Base-by-base conservation (phyloP, 345 rosid species). In the Laguncularia racemosa region DNA sequence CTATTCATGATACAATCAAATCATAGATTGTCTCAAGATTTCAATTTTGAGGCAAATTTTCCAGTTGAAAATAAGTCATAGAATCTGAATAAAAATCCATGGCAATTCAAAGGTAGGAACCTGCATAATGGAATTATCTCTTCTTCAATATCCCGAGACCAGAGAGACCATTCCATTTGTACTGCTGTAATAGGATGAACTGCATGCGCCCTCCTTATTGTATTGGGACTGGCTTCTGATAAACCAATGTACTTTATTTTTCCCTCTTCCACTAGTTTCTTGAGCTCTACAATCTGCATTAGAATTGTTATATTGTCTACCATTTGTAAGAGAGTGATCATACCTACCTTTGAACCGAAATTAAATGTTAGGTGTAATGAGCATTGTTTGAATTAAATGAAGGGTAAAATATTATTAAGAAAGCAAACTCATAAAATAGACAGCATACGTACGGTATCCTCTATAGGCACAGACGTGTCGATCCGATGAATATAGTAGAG, bases 81-180 rank as follows among this genome's bases (percentile, higher is more conserved):
- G n/a, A n/a, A n/a, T n/a, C n/a, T n/a, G n/a, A n/a, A n/a, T n/a
- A n/a, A n/a, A n/a, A n/a, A n/a, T n/a, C n/a, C n/a, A n/a, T n/a
- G n/a, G n/a, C n/a, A n/a, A n/a, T 6, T 33, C 9, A 33, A 33
- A 33, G 7, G 40, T n/a, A n/a, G n/a, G n/a, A n/a, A 81, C 76
- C 78, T 83, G 81, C 81, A 80, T 16, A 80, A 56, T 11, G 81
- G 83, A 33, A 80, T 56, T 33, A 80, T 79, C 56, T 78, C 77
- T 50, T 83, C 77, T 65, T 83, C 84, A 6, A 78, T 72, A 12
- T 83, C 85, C 46, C 84, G 89, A 56, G 76, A 67, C 85, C 82
- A 83, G n/a, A 78, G 73, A 3, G 84, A 78, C 85, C 85, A 83
- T 53, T 83, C 85, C 80, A 83, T 76, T 60, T 83, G 89, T 14